Evolutionary conservation across 768 basidiomycete species (phyloP).

Genomic region (Boletus barrowsii): DNA sequence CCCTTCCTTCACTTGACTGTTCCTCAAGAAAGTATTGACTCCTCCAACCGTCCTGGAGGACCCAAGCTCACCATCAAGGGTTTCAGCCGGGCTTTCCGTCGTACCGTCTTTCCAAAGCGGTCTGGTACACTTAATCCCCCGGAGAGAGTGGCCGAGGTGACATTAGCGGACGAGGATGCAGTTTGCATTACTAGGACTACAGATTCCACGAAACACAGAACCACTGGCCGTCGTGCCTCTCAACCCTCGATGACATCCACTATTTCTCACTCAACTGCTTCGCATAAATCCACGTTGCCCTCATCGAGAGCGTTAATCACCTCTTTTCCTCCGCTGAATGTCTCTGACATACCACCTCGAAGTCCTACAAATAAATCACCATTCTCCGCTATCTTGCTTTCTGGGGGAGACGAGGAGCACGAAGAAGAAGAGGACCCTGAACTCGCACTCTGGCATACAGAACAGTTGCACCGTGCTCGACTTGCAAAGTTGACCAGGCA

Average conservation of each 20-base stretch:
- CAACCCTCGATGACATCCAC: background rate
- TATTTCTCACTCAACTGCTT: conserved; percentile 1
- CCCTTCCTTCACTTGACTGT: conserved; percentile 13
- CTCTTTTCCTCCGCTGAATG: conserved; percentile 10
- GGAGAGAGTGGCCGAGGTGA: conserved; percentile 3
- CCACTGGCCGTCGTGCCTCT: background rate
- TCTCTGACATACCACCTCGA: conserved; percentile 7
- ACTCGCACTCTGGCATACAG: conserved; percentile 5
- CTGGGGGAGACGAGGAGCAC: background rate
- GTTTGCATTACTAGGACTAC: background rate
- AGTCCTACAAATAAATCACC: conserved; percentile 12
- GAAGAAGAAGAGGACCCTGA: conserved; percentile 2
- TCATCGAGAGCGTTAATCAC: conserved; percentile 5
- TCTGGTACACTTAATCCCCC: background rate
- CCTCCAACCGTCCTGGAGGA: conserved; percentile 32
- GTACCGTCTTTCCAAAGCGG: conserved; percentile 23
- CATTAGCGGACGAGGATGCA: background rate
- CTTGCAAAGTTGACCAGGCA: conserved; percentile 37
- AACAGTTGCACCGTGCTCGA: conserved; percentile 31
- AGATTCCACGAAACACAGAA: background rate
- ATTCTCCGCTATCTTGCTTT: conserved; percentile 13
- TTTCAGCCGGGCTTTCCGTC: conserved; percentile 42
- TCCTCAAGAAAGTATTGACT: conserved; percentile 4
- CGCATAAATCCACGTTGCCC: background rate
- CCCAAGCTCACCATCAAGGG: conserved; percentile 36